Evolutionary conservation across 2,329 filamentous ascomycete species (phyloP).

Genomic region (Scedosporium apiospermum): DNA sequence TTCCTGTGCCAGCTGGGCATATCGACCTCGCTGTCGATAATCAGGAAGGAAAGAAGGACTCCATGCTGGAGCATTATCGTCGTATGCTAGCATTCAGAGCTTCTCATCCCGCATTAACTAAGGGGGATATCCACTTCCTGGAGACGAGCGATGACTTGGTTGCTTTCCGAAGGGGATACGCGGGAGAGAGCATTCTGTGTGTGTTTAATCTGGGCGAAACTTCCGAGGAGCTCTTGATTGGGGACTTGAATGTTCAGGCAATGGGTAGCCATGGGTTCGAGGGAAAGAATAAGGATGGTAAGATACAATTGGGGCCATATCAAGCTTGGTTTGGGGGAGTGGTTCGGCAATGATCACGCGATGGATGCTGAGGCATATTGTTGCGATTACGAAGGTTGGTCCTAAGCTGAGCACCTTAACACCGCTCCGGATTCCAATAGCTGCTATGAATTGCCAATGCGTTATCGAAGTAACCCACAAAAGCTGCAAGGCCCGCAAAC

Average conservation of each 20-base stretch:
- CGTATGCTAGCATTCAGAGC: neutral
- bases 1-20: neutral
- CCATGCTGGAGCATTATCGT: neutral
- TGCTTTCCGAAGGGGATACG: neutral
- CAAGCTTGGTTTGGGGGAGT: neutral
- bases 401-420: no score
- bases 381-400: neutral
- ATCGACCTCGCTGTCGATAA: neutral
- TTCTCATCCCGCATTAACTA: neutral
- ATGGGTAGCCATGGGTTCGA: neutral
- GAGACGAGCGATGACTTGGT: neutral
- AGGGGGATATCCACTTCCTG: neutral
- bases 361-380: neutral
- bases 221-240: neutral
- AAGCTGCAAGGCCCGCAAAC: no score
- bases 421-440: no score
- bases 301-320: neutral
- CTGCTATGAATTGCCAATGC: no score
- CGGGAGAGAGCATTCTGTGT: neutral
- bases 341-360: neutral
- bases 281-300: neutral
- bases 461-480: no score
- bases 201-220: neutral
- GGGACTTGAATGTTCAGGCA: neutral
- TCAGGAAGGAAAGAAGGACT: neutral